Evolutionary conservation across 129 eudicot species (phyloP).

Genomic region (Flaveria bidentis): DNA sequence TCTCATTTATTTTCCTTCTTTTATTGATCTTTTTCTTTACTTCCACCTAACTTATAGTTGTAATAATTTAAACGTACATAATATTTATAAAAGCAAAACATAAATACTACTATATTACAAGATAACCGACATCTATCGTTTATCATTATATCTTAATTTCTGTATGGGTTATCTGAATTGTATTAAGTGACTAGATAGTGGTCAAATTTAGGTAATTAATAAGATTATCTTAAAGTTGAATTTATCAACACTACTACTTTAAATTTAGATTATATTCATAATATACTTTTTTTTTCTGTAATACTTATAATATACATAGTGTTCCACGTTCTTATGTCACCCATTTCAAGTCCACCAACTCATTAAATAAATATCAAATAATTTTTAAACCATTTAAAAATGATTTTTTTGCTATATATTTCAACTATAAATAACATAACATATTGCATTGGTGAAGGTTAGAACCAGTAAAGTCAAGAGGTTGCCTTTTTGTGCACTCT

Average conservation of each 20-base stretch:
- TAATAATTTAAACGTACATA: too few species aligned
- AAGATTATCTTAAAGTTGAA: not conserved
- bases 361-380: not conserved
- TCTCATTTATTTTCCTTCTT: not conserved
- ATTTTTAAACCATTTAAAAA: not conserved
- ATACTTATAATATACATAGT: too few species aligned
- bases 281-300: too few species aligned
- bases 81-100: too few species aligned
- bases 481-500: constrained; percentile 1
- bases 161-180: not conserved
- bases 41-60: too few species aligned
- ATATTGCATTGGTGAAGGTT: not conserved
- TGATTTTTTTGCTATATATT: not conserved
- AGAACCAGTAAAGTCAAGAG: not conserved
- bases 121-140: too few species aligned
- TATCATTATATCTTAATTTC: not conserved
- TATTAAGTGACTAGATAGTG: not conserved
- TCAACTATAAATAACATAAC: not conserved
- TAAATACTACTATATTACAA: too few species aligned
- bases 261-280: too few species aligned
- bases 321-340: too few species aligned
- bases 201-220: not conserved
- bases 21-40: too few species aligned
- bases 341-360: not conserved
- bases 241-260: not conserved